Base-by-base conservation (phyloP, 2,329 filamentous ascomycete genomes). In the Colletotrichum coccodes region DNA sequence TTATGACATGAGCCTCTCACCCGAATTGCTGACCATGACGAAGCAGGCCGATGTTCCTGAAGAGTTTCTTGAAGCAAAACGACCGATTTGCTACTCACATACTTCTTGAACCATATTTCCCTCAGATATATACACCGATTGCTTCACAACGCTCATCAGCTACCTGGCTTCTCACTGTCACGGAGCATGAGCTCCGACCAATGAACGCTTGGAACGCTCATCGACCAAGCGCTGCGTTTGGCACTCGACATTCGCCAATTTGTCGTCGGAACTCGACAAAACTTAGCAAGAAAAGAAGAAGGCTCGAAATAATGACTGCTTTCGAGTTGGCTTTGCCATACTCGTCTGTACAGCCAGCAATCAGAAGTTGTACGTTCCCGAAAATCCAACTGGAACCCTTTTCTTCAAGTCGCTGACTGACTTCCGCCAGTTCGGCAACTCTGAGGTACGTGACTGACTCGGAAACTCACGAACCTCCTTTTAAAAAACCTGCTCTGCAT, bases 381-480 rank as follows among this genome's bases (percentile, higher is more conserved):
- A 32, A 42, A 36, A 12, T 16, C 16, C 21, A 42, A 66, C 21
- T 7, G 32, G 54, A 54, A 56, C 44, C 26, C 28, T 30, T 56
- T 49, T 32, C 38, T n/a, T 7, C 30, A 46, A 40, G 46, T 64
- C 34, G 38, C 62, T 56, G 49, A 60, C 44, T 26, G 34, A 59
- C 42, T 64, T 44, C 30, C n/a, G 44, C 64, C 32, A 40, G 52
- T 26, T 38, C 36, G 42, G 53, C 64, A 32, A 36, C 36, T 52
- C 36, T 14, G 32, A 46, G 40, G 44, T 52, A 23, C 52, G 60
- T 14, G 8, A 53, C 64, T 68, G 65, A 68, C 53, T 65, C 60
- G 40, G 21, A 54, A 23, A 40, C 49, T 42, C 49, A 32, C 40
- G 26, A 66, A 61, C 49, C 32, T 53, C 30, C 26, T 56, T 57